Evolutionary conservation across 163 green algal species (phyloP).

Genomic region (Scenedesmus sp.): DNA sequence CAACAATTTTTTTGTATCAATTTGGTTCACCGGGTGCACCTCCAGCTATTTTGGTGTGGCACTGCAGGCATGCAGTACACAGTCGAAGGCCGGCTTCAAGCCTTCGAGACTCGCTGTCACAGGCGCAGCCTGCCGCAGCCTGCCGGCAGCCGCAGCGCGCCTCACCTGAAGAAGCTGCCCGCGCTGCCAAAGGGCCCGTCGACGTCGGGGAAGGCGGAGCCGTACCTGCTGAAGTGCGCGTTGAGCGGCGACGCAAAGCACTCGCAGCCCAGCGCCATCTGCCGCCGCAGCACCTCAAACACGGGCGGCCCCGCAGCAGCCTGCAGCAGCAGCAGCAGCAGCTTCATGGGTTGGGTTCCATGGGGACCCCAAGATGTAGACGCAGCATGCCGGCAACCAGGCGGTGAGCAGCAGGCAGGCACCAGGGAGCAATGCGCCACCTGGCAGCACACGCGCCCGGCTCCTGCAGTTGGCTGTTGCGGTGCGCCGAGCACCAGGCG

Average conservation of each 20-base stretch:
- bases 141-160: neutral
- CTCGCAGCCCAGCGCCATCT: constrained; percentile 54
- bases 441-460: neutral
- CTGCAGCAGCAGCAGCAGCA: constrained; percentile 10
- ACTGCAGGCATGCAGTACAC: too few relatives aligned
- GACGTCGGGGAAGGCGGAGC: constrained; percentile 59
- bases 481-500: too few relatives aligned
- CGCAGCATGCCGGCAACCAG: neutral
- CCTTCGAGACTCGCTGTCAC: too few relatives aligned
- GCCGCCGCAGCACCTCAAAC: constrained; percentile 38
- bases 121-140: too few relatives aligned
- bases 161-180: constrained; percentile 57
- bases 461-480: too few relatives aligned
- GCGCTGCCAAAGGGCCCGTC: constrained; percentile 60
- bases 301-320: constrained; percentile 51
- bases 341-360: neutral
- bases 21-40: too few relatives aligned
- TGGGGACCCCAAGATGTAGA: neutral
- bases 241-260: constrained; percentile 66
- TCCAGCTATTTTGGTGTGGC: too few relatives aligned
- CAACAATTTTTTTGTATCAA: too few relatives aligned
- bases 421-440: neutral
- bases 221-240: constrained; percentile 44
- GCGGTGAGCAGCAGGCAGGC: neutral
- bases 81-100: too few relatives aligned